phyloP scores from a whole-genome alignment of 139 green algal species.

The Micractinium conductrix region DNA sequence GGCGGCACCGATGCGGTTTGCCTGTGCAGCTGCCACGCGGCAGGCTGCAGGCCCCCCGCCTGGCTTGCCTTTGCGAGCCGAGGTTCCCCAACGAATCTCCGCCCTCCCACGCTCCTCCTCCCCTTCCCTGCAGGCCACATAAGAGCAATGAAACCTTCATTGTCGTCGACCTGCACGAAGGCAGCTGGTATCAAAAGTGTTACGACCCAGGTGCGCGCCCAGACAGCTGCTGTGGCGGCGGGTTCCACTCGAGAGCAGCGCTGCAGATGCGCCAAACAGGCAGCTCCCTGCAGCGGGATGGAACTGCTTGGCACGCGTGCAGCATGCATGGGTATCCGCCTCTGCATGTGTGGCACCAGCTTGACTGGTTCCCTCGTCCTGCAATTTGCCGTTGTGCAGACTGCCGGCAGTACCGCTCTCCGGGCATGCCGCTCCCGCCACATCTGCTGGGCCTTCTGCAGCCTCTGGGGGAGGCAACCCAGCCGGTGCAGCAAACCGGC shows the following conservation, averaged over 20 bases:
- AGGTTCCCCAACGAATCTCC: not conserved
- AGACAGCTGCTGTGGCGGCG: not conserved
- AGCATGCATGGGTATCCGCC: not conserved
- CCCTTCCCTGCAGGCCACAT: slow-evolving; percentile 54
- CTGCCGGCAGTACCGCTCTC: slow-evolving; percentile 58
- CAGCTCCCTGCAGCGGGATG: not conserved
- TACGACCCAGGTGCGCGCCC: slow-evolving; percentile 52
- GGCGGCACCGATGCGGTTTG: no score
- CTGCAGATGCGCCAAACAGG: not conserved
- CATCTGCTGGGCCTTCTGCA: slow-evolving; percentile 16
- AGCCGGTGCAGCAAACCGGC: not conserved
- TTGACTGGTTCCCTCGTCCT: no score
- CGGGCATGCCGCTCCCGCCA: slow-evolving; percentile 48
- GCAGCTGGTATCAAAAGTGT: slow-evolving; percentile 66
- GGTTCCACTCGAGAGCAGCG: not conserved
- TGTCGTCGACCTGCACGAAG: slow-evolving; percentile 51
- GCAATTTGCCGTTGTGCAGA: slow-evolving; percentile 53
- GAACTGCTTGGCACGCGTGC: not conserved
- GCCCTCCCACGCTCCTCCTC: not conserved
- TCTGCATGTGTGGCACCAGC: not conserved
- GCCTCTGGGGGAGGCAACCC: not conserved
- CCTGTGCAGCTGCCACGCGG: not conserved
- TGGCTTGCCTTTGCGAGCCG: not conserved
- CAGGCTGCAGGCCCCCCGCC: not conserved
- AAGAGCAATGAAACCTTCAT: slow-evolving; percentile 78